phyloP scores from a whole-genome alignment of 495 filamentous ascomycete genomes.

The Aspergillus nidulans region DNA sequence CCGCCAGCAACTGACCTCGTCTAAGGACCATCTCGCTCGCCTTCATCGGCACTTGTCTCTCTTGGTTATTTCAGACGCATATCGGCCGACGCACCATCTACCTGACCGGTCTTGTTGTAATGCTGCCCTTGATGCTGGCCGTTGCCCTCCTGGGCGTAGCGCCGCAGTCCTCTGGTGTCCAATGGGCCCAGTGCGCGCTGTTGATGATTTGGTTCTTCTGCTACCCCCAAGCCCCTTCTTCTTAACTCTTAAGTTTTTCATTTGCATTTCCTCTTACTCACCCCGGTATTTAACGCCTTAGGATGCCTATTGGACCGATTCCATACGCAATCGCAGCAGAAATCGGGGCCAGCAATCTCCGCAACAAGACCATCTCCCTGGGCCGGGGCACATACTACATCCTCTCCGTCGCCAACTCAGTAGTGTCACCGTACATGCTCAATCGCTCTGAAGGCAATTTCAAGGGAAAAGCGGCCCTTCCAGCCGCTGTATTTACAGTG shows the following conservation, averaged over 20 bases:
- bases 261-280: conserved; percentile 28
- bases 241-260: not conserved
- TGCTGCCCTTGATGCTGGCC: conserved; percentile 62
- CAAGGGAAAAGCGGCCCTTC: conserved; percentile 65
- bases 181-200: not conserved
- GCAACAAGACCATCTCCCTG: conserved; percentile 71
- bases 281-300: conserved; percentile 55
- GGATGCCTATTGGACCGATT: conserved; percentile 70
- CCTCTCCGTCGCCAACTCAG: conserved; percentile 60
- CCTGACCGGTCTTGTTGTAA: conserved; percentile 59
- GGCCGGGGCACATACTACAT: conserved; percentile 69
- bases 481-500: conserved; percentile 65
- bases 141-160: conserved; percentile 71
- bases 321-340: conserved; percentile 75
- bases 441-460: conserved; percentile 68
- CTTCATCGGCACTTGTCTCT: conserved; percentile 56
- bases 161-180: conserved; percentile 26
- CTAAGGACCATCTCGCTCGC: not conserved
- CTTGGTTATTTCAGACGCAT: conserved; percentile 66
- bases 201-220: not conserved
- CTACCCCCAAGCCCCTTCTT: not conserved
- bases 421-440: conserved; percentile 71
- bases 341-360: conserved; percentile 64
- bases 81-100: conserved; percentile 68
- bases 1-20: not conserved